Evolutionary conservation across 2,329 filamentous ascomycete genomes (phyloP), one percentile per base, ranked within the genome.

Genomic region (Fusarium siculi): DNA sequence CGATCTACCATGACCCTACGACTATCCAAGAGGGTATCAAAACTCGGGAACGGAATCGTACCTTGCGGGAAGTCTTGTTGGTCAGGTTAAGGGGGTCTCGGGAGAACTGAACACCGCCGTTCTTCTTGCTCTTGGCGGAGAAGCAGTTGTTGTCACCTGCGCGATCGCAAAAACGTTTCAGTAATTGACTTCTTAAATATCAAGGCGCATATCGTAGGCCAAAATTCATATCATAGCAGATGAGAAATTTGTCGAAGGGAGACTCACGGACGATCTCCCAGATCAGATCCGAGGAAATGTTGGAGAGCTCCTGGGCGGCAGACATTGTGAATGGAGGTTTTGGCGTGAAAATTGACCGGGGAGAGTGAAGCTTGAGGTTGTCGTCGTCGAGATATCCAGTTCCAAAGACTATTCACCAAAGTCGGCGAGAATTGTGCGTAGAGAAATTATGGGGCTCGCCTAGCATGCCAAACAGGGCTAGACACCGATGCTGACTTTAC

Each of bases 241-340:
- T 49, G 57, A 63, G 50, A 60, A 64, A 54, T 49, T 67, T 23
- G 54, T 60, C 47, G 44, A 25, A 49, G 70, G 67, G 69, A 93
- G 91, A 95, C 95, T 86, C 92, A 98, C 95, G 94, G 89, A 92
- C 92, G 85, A 97, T 87, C 90, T 96, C 93, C 96, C 96, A 98
- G 89, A 97, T 87, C 81, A 98, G 90, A 87, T 98, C 95, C 83
- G 92, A 86, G 84, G 95, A 97, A 83, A 97, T 89, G 88, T 95
- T 94, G 80, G 91, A 85, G 79, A 90, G 87, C 67, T 80, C 84
- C 66, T 80, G 84, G 85, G 80, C 87, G 80, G 83, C 82, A 78
- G 85, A 83, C 87, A 90, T 90, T 85, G 84, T 90, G 88, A 73
- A 57, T 74, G 74, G 36, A 63, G 66, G 65, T 66, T 81, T 81